These are phyloP conservation scores for Paraphaeosphaeria minitans DNA, from an alignment of 2,329 filamentous ascomycete species.

Conservation along the genomic window DNA sequence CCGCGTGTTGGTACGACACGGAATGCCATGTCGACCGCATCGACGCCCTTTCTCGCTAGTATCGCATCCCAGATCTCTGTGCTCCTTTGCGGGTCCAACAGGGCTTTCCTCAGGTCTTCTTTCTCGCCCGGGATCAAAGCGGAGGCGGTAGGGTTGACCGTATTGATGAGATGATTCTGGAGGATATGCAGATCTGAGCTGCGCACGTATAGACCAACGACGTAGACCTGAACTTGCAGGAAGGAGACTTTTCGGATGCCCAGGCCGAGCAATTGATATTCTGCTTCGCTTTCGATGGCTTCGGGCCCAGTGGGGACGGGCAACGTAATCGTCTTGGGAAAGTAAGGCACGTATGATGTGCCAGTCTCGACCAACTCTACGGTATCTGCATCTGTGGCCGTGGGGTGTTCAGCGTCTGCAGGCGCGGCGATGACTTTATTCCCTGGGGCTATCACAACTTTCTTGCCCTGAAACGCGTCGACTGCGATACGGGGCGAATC, in stretches of 20 bases:
- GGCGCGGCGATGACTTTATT: conserved; percentile 61
- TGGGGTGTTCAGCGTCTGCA: conserved; percentile 33
- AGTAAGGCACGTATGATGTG: conserved; percentile 77
- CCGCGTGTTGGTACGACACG: conserved; percentile 88
- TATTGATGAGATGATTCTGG: conserved; percentile 76
- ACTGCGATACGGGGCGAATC: conserved; percentile 38
- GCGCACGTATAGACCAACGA: conserved; percentile 90
- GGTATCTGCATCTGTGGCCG: conserved; percentile 55
- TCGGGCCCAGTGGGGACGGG: conserved; percentile 49
- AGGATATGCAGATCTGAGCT: conserved; percentile 80
- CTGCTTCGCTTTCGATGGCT: conserved; percentile 41
- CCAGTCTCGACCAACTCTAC: conserved; percentile 80
- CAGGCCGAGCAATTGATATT: conserved; percentile 87
- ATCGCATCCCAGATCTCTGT: conserved; percentile 77
- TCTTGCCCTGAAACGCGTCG: conserved; percentile 58
- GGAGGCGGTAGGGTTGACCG: conserved; percentile 77
- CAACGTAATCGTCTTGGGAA: conserved; percentile 74
- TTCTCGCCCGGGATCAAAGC: conserved; percentile 84
- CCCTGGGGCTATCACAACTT: conserved; percentile 65
- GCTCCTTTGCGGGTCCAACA: conserved; percentile 72
- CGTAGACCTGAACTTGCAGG: conserved; percentile 88
- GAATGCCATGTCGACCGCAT: conserved; percentile 73
- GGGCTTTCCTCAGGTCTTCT: conserved; percentile 67
- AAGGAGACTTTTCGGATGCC: conserved; percentile 91
- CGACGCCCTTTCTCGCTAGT: conserved; percentile 59